Percentiles rank a stretch among this genome's conserved stretches.
Conservation (phyloP, 2,329 filamentous ascomycete genomes). For the Xylariales sp. region DNA sequence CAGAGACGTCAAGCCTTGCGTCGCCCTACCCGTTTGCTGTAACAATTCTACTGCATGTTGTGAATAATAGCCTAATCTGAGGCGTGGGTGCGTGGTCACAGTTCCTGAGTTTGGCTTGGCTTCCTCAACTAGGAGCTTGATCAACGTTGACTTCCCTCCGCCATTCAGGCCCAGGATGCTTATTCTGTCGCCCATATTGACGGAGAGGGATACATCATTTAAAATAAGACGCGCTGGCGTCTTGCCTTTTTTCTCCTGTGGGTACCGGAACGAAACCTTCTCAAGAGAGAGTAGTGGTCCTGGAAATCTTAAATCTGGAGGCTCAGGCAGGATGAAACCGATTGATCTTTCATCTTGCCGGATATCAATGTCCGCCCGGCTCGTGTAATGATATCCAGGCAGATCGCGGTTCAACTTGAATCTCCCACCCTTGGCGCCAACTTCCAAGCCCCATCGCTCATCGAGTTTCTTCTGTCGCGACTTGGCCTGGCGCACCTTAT, state of each 20-base stretch:
- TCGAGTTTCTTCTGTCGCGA: constrained; percentile 81
- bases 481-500: constrained; percentile 81
- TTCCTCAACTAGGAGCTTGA: constrained; percentile 63
- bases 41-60: constrained; percentile 73
- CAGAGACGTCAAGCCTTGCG: constrained; percentile 59
- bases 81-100: constrained; percentile 61
- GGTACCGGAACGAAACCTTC: constrained; percentile 62
- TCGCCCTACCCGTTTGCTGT: constrained; percentile 44
- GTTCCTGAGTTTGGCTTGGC: constrained; percentile 56
- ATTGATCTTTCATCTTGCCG: constrained; percentile 58
- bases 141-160: constrained; percentile 74
- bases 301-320: constrained; percentile 68
- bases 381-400: constrained; percentile 53
- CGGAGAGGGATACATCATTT: constrained; percentile 60
- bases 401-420: constrained; percentile 80
- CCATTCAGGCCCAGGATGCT: constrained; percentile 78
- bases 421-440: constrained; percentile 63
- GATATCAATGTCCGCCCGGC: constrained; percentile 66
- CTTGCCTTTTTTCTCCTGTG: constrained; percentile 21
- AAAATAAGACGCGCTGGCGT: constrained; percentile 42
- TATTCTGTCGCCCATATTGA: constrained; percentile 69
- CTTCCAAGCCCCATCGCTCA: constrained; percentile 72
- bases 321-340: constrained; percentile 54
- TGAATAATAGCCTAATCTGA: constrained; percentile 71
- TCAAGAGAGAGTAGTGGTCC: constrained; percentile 71